Base-by-base conservation (phyloP, 139 green algal species). In the Chlamydomonas asymmetrica region DNA sequence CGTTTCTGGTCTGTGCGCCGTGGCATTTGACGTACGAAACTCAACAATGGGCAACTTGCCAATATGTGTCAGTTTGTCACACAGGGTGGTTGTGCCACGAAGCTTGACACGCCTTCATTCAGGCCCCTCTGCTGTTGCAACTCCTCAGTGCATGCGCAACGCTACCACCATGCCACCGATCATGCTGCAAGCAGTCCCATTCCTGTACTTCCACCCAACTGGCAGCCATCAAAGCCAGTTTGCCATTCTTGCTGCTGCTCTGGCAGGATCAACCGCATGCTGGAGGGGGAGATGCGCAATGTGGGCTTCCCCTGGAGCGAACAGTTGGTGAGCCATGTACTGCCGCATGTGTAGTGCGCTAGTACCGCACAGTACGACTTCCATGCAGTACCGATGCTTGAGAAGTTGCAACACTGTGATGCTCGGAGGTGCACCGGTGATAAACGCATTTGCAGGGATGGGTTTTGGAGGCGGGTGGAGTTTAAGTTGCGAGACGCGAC, bases 281-380 rank as follows among this genome's bases (percentile, higher is more conserved):
- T 71, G 32, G 39, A 63, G 23, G 5, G 50, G 0, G 80, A 85
- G 65, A 81, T 85, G 74, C 67, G 80, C 8, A 82, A 79, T 31
- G 71, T 85, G 32, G 80, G 80, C 41, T 79, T 85, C 31, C 80
- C 80, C 40, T 81, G 70, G 68, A 76, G 62, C 31, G 4, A 37
- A 4, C 57, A 78, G 57, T 64, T 85, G 69, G 80, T 85, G 49
- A 34, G 76, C 34, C 59, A 66, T 66, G 25, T 31, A 66, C 13
- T 31, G n/a, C 13, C 32, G 13, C 22, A 66, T 66, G n/a, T 27
- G 32, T 66, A 31, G 22, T 38, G 13, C n/a, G 32, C 59, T 20
- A 38, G 20, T 66, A 20, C 59, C 20, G 13, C 59, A 66, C 25
- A 27, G n/a, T 27, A 13, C 20, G 13, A 31, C 59, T 34, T 18